These are phyloP conservation scores for Citrullus colocynthis DNA, from an alignment of 306 rosid genomes.

Conservation along the genomic window DNA sequence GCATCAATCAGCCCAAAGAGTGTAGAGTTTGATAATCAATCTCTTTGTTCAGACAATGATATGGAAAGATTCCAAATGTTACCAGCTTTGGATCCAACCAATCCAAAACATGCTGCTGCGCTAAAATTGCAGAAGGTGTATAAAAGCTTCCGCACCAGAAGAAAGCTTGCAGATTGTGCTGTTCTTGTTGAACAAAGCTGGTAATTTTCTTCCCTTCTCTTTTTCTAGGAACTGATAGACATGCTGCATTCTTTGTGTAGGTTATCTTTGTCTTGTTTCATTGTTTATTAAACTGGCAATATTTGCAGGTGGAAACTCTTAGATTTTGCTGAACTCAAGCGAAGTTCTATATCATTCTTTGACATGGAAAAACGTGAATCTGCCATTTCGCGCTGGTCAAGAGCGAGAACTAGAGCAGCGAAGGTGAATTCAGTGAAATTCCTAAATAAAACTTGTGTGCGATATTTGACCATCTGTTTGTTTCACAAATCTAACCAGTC, in stretches of 20 bases:
- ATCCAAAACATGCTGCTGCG: conserved; percentile 80
- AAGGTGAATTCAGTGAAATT: conserved; percentile 34
- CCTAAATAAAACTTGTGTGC: background rate
- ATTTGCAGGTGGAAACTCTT: conserved; percentile 86
- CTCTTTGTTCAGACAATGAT: conserved; percentile 25
- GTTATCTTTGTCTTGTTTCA: background rate
- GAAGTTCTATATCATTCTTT: conserved; percentile 87
- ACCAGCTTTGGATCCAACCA: conserved; percentile 40
- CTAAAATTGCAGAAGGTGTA: conserved; percentile 90
- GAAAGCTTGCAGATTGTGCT: conserved; percentile 98
- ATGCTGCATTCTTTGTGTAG: conserved; percentile 2
- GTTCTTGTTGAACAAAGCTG: conserved; percentile 99
- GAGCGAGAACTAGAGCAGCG: conserved; percentile 98
- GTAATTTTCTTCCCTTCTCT: conserved; percentile 19
- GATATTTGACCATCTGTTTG: background rate
- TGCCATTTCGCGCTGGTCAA: conserved; percentile 93
- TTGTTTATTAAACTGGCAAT: conserved; percentile 6
- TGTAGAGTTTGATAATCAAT: conserved; percentile 29
- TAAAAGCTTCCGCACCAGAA: conserved; percentile 92
- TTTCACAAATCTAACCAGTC: conserved; percentile 3
- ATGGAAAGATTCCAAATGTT: conserved; percentile 15
- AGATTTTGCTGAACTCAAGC: conserved; percentile 90
- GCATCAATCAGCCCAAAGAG: conserved; percentile 18
- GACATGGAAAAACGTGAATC: conserved; percentile 93
- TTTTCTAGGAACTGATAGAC: background rate